Base-by-base conservation (phyloP, 805 yeast genomes). In the Lipomyces mesembrius region DNA sequence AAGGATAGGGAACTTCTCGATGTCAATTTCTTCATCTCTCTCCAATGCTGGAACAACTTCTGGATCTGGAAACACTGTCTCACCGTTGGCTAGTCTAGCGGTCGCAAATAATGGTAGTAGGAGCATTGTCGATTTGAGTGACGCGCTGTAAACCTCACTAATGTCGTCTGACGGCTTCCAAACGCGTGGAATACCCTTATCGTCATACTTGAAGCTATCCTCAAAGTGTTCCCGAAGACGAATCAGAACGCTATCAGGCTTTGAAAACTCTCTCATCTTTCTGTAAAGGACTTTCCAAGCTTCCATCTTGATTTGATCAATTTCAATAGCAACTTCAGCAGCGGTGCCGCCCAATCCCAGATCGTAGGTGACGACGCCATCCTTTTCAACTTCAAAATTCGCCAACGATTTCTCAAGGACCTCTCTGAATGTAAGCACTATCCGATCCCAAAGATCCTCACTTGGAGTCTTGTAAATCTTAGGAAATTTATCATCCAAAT, bases 201-300 rank as follows among this genome's bases (percentile, higher is more conserved):
- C 87, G 76, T 92, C 97, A 76, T 90, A 95, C 72, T 94, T 83
- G 80, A 95, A 94, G 55, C 78, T 81, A 65, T 87, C 91, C 73
- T 94, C 98, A 79, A 95, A 94, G 66, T 85, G 81, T 67, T 91
- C 96, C 75, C 91, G 87, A 75, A 94, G 78, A 32, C 91, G 82
- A 62, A 82, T 80, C 1, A 88, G 81, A 7, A 90, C 84, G 25
- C 84, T 85, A 62, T 90, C 97, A 66, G 86, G 89, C 35, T 86
- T 83, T 59, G 90, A 77, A 71, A 84, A 83, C 64, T 88, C 89
- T 71, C 83, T 88, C 57, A 89, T 81, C 32, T 85, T 80, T 9
- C 81, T 83, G 66, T 86, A 83, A 68, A 92, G 85, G 32, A 81
- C 78, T 37, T 78, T 76, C 98, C 98, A 94, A 2, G 91, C 84